These are phyloP conservation scores for Huntiella moniliformis DNA, from an alignment of 2,329 filamentous ascomycete species.

Conservation along the genomic window DNA sequence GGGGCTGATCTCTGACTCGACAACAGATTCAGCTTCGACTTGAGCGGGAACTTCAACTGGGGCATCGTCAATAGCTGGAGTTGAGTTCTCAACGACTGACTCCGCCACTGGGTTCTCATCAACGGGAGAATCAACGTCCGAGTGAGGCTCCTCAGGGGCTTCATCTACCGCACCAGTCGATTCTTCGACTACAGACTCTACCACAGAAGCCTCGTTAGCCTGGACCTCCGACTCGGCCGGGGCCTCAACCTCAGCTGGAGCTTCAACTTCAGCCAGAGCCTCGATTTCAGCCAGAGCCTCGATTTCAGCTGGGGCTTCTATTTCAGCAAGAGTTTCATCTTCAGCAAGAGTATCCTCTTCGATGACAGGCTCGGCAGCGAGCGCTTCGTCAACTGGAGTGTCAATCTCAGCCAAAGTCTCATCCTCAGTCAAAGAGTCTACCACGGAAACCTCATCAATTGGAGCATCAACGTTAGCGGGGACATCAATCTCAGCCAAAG, in stretches of 20 bases:
- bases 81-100: no score
- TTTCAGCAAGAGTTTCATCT: not conserved
- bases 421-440: not conserved
- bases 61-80: no score
- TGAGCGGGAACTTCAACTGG: not conserved
- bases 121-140: no score
- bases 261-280: constrained; percentile 1
- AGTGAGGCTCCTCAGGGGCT: no score
- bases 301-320: constrained; percentile 3
- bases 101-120: no score
- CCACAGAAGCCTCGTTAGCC: not conserved
- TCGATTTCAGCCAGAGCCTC: constrained; percentile 3
- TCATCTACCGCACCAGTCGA: not conserved
- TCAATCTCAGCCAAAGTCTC: constrained; percentile 3
- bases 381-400: not conserved
- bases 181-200: not conserved
- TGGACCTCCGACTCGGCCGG: not conserved
- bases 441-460: not conserved
- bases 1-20: not conserved
- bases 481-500: constrained; percentile 4
- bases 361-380: not conserved
- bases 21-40: not conserved
- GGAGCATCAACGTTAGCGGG: not conserved
- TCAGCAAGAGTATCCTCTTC: not conserved
- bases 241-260: not conserved